phyloP scores from a whole-genome alignment of 176 grass and related monocot species.

The Otatea glauca region DNA sequence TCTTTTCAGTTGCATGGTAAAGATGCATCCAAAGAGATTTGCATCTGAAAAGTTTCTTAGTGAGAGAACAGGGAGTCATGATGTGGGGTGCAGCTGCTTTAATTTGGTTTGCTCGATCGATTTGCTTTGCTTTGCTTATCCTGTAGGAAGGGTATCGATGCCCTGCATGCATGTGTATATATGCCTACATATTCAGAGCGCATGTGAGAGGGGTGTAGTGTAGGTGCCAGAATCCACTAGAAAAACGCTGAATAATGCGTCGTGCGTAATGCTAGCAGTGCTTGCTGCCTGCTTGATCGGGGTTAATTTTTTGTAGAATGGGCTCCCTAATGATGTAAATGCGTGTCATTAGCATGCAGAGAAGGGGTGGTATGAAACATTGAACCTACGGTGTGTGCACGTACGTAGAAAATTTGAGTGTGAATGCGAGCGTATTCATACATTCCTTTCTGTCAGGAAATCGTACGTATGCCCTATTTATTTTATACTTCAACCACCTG shows the following conservation, averaged over 20 bases:
- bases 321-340: conserved; percentile 13
- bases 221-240: conserved; percentile 8
- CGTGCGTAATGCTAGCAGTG: background rate
- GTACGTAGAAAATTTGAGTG: conserved; percentile 27
- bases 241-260: background rate
- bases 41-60: conserved; percentile 61
- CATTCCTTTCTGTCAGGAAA: background rate
- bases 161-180: background rate
- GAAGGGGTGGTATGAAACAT: conserved; percentile 33
- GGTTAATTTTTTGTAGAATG: background rate
- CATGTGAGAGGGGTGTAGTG: conserved; percentile 8
- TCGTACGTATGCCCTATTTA: background rate
- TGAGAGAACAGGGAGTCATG: conserved; percentile 22
- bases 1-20: conserved; percentile 62
- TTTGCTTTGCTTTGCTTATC: conserved; percentile 56
- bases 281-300: background rate
- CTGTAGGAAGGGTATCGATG: conserved; percentile 47
- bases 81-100: conserved; percentile 49
- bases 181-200: no score
- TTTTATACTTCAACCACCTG: background rate
- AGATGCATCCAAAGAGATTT: conserved; percentile 68
- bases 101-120: background rate
- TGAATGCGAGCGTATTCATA: conserved; percentile 16
- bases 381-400: conserved; percentile 9
- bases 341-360: conserved; percentile 2